These are phyloP conservation scores for Aspergillus nidulans DNA, from an alignment of 495 filamentous ascomycete species.

Conservation along the genomic window DNA sequence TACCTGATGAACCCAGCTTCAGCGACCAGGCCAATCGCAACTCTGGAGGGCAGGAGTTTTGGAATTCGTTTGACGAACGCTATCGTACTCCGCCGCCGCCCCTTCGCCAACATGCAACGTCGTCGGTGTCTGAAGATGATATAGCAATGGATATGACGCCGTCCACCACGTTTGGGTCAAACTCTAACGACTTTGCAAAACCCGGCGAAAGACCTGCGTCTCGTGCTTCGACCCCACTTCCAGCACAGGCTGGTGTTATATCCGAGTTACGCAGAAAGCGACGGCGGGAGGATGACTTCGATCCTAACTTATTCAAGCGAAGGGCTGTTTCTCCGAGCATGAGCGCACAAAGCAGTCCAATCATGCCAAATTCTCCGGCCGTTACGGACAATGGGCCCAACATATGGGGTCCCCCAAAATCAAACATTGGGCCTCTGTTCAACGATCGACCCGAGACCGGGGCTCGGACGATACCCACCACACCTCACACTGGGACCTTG, in stretches of 20 bases:
- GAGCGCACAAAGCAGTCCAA: constrained; percentile 83
- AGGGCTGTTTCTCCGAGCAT: constrained; percentile 90
- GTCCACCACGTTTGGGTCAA: constrained; percentile 40
- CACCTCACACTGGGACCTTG: constrained; percentile 36
- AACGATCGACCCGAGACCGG: constrained; percentile 47
- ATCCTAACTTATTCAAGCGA: constrained; percentile 84
- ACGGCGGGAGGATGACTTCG: constrained; percentile 85
- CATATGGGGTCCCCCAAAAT: constrained; percentile 66
- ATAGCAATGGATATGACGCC: constrained; percentile 71
- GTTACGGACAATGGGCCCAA: constrained; percentile 61
- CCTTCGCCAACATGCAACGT: constrained; percentile 47
- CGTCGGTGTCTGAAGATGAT: constrained; percentile 68
- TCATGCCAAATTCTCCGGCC: constrained; percentile 73
- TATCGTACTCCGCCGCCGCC: constrained; percentile 65
- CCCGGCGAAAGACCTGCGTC: constrained; percentile 34
- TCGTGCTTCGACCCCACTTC: constrained; percentile 48
- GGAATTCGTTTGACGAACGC: constrained; percentile 68
- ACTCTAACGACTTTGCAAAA: constrained; percentile 26
- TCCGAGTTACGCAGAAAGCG: constrained; percentile 76
- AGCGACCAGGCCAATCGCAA: constrained; percentile 67
- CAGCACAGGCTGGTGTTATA: constrained; percentile 39
- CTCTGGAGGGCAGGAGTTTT: constrained; percentile 69
- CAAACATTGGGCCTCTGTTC: constrained; percentile 46
- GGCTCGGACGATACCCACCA: constrained; percentile 23
- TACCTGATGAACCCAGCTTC: constrained; percentile 60